Percentiles rank a stretch among this genome's conserved stretches.
Evolutionary conservation across 2,329 filamentous ascomycete species (phyloP).

Genomic region (Colletotrichum sp.): DNA sequence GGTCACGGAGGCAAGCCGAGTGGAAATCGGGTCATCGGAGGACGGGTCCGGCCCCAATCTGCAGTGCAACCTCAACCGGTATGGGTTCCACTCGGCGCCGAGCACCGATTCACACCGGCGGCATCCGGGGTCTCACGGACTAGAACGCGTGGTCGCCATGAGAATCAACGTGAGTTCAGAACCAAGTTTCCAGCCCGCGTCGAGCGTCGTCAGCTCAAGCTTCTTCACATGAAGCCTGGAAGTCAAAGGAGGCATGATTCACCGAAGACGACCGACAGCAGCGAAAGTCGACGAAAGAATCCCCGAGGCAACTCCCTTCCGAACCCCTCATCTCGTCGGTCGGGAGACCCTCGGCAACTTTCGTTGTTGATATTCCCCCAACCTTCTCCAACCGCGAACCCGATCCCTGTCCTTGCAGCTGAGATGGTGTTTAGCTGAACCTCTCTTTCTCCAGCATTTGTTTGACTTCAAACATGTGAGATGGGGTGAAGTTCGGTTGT

Average conservation of each 20-base stretch:
- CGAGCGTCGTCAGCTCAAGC: not conserved
- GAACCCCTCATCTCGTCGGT: not conserved
- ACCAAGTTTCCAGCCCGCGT: not conserved
- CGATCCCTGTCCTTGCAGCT: not conserved
- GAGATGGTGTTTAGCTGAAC: not conserved
- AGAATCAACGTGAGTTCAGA: not conserved
- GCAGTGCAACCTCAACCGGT: not conserved
- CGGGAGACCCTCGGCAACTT: not conserved
- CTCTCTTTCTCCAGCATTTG: not conserved
- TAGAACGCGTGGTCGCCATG: not conserved
- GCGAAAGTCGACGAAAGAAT: not conserved
- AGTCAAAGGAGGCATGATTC: not conserved
- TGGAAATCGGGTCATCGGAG: not conserved
- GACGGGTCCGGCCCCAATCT: not conserved
- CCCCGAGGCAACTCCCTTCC: not conserved
- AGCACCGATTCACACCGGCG: not conserved
- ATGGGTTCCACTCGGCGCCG: not conserved
- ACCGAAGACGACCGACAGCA: not conserved
- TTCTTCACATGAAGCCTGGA: not conserved
- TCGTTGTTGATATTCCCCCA: not conserved
- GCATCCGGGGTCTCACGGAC: not conserved
- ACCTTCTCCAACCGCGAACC: not conserved
- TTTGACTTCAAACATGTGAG: not conserved
- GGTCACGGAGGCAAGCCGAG: not conserved
- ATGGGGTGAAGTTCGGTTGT: not conserved